Conservation (phyloP, 2,329 filamentous ascomycete genomes). For the Cryphonectria naterciae region DNA sequence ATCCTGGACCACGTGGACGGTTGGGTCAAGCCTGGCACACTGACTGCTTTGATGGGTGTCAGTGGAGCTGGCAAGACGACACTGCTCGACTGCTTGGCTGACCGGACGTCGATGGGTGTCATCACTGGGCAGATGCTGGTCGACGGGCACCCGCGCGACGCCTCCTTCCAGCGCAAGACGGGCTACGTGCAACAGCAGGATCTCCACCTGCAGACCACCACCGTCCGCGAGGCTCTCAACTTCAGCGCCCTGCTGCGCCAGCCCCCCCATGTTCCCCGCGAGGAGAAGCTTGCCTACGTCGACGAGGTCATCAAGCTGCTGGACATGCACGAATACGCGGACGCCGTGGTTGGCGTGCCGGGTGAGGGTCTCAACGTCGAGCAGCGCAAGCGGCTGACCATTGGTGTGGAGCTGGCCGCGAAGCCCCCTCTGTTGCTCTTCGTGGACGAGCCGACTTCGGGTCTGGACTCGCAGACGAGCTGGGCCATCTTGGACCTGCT, state of each 20-base stretch:
- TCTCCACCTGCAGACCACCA: conserved; percentile 66
- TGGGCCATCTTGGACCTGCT: conserved; percentile 87
- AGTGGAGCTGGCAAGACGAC: conserved; percentile 75
- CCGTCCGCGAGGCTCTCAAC: conserved; percentile 67
- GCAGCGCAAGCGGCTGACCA: conserved; percentile 34
- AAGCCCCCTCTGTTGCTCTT: conserved; percentile 88
- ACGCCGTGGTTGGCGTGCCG: conserved; percentile 69
- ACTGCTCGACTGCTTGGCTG: conserved; percentile 70
- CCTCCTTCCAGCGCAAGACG: conserved; percentile 69
- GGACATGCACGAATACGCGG: conserved; percentile 68
- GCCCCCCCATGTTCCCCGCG: conserved; percentile 57
- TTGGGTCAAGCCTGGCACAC: conserved; percentile 30
- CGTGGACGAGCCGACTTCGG: conserved; percentile 88
- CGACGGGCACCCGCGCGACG: conserved; percentile 64
- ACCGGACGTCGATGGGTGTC: conserved; percentile 72
- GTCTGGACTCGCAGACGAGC: conserved; percentile 86
- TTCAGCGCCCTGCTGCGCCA: conserved; percentile 69
- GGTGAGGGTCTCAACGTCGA: conserved; percentile 59
- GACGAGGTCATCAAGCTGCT: conserved; percentile 70
- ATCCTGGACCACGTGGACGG: conserved; percentile 30
- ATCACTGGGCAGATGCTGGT: conserved; percentile 71
- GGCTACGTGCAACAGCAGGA: conserved; percentile 73
- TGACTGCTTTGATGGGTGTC: conserved; percentile 49
- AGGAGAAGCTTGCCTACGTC: conserved; percentile 68
- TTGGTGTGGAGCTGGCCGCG: conserved; percentile 93